A percentile compares a stretch with the other conserved stretches of the same genome.
These are phyloP conservation scores for Vanrija humicola DNA, from an alignment of 1,284 basidiomycete species.

Conservation along the genomic window DNA sequence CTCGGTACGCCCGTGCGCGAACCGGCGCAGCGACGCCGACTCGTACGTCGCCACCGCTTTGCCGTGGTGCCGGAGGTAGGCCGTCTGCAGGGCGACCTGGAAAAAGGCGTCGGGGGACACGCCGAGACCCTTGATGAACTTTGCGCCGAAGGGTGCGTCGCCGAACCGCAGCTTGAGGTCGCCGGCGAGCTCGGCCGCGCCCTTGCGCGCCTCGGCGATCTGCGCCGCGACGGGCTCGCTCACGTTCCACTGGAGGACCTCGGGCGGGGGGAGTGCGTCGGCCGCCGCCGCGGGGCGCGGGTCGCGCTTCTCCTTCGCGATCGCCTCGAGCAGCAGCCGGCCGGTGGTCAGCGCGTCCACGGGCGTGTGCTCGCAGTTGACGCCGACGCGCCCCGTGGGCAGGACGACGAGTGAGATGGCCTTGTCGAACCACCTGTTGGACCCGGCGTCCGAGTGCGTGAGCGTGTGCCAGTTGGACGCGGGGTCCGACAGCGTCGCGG, in stretches of 20 bases:
- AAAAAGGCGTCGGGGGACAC: conserved; percentile 14
- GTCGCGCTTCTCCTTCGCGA: conserved; percentile 2
- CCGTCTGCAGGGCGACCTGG: conserved; percentile 14
- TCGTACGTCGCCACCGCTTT: conserved; percentile 10
- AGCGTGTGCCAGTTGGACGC: conserved; percentile 7
- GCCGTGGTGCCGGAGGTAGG: conserved; percentile 10
- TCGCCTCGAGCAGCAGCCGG: conserved; percentile 8
- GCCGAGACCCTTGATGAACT: conserved; percentile 15
- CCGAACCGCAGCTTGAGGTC: conserved; percentile 8
- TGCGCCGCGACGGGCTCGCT: not conserved
- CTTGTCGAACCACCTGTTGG: conserved; percentile 16
- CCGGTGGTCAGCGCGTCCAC: conserved; percentile 16
- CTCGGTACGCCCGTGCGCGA: conserved; percentile 15
- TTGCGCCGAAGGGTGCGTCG: conserved; percentile 3
- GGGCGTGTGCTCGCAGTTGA: conserved; percentile 16
- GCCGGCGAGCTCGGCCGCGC: conserved; percentile 2
- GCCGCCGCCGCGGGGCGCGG: not conserved
- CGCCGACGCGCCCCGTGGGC: conserved; percentile 13
- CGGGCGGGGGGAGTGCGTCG: conserved; percentile 1
- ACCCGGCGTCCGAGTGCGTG: conserved; percentile 5
- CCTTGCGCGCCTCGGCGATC: conserved; percentile 2
- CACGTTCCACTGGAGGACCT: conserved; percentile 9
- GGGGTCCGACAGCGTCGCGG: not conserved
- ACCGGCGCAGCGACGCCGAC: conserved; percentile 7
- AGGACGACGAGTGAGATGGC: conserved; percentile 14